Evolutionary conservation across 345 rosid species (phyloP), one percentile per base, ranked within the genome.

Genomic region (Draba incana): DNA sequence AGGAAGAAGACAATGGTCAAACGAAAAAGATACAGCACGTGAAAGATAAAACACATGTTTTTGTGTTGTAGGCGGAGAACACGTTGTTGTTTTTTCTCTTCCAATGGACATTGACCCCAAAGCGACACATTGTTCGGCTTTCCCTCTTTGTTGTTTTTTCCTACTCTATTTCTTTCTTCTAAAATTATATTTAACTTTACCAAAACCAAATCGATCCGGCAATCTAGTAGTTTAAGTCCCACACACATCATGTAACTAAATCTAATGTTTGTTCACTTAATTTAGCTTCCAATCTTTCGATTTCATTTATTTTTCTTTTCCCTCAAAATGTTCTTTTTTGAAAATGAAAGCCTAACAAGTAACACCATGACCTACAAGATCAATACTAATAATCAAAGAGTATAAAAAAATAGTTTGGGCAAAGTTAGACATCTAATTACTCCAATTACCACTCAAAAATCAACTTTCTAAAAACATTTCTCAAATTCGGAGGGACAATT

Each of bases 1-100:
- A 75, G 9, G 73, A 74, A 52, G 64, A 61, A 75, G 78, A 68
- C 74, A 62, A 62, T 30, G 64, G 78, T 75, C 78, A 75, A 75
- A 53, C 69, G 45, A 35, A 23, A 38, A 5, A 44, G 45, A 74
- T 57, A 57, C 38, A 9, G 3, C 64, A 68, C 65, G 74, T 75
- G 78, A 75, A 68, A 39, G 48, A 38, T 5, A n/a, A 68, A 20
- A 53, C 74, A 39, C 53, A 74, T 61, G 70, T 57, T 46, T 66
- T 62, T 68, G 69, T 51, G 72, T 74, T 66, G 62, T 59, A 60
- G 62, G 35, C 68, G 52, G 62, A 45, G 50, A 74, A 74, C 78
- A 67, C 68, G 73, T 51, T 66, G 49, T 24, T 59, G 33, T 67
- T 68, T 68, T 67, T 53, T 44, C 25, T 60, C 30, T 8, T 56